Base-by-base conservation (phyloP, 768 basidiomycete genomes). In the Suillus spraguei region DNA sequence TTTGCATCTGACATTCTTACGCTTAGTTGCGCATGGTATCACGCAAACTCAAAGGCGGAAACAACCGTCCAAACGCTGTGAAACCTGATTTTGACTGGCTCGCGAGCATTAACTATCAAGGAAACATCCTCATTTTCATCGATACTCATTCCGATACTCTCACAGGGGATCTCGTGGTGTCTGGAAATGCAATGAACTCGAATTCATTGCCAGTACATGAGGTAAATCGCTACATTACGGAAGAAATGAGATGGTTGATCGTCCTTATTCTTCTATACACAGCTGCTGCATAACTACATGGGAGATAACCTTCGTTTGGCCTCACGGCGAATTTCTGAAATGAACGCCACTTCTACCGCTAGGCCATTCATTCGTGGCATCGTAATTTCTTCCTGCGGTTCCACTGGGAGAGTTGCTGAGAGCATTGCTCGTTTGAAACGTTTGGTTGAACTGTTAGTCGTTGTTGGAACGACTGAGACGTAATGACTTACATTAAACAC, bases 311-410 rank as follows among this genome's bases (percentile, higher is more conserved):
- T 49, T 1, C 7, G 4, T 0, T 1, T 5, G 14, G 24, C 47
- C 1, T 28, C 24, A 0, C 47, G 28, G 8, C 6, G 8, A 0
- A 49, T 49, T n/a, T 20, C 2, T 0, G n/a, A 24, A 14, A 49
- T 28, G 0, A 46, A 46, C 7, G 2, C 24, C 6, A 44, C 20
- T 9, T 4, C 9, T 0, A 0, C 0, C 1, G 20, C 8, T 0
- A 24, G 46, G 8, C 47, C 59, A 41, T 41, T 59, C 32, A 20
- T 59, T n/a, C 24, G 59, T 42, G 59, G 59, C 0, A 35, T 59
- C 14, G 35, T 46, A 0, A 5, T 50, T 16, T 33, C 28, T 1
- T 28, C 47, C 9, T 61, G 60, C 4, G 47, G 60, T 5, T 47
- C 60, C 1, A 14, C 60, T 10, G 60, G 44, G 4, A 44, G 60